A percentile compares a stretch with the other conserved stretches of the same genome.
Conservation (phyloP, 306 rosid species). For the Echinosophora koreensis region DNA sequence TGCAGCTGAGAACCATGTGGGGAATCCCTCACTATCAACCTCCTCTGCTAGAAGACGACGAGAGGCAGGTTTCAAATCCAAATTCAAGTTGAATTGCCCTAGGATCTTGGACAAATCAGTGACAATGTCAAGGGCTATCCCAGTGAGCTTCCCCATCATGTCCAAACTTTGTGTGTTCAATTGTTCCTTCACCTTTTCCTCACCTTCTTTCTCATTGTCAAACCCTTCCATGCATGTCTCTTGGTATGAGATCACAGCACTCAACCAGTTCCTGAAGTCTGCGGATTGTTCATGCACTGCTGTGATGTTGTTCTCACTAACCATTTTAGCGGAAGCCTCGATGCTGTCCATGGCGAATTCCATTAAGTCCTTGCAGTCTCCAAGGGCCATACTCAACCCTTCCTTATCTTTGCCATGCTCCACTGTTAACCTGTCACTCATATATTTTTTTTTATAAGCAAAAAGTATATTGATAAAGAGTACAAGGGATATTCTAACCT, state of each 20-base stretch:
- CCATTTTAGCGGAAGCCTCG: constrained; percentile 39
- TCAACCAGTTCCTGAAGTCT: constrained; percentile 77
- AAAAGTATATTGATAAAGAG: too few relatives aligned
- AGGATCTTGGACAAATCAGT: constrained; percentile 48
- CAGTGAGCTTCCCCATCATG: constrained; percentile 56
- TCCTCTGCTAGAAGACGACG: constrained; percentile 62
- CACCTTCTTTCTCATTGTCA: constrained; percentile 34
- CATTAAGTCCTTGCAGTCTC: constrained; percentile 76
- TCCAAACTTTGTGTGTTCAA: constrained; percentile 35
- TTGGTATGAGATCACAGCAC: constrained; percentile 66
- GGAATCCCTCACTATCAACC: constrained; percentile 54
- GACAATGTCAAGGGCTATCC: constrained; percentile 69
- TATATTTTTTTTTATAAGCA: constrained; percentile 32
- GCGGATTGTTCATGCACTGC: constrained; percentile 46
- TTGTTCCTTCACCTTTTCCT: constrained; percentile 35
- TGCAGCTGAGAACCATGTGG: constrained; percentile 62
- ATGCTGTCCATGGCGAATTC: constrained; percentile 61
- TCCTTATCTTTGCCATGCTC: constrained; percentile 47
- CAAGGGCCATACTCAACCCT: constrained; percentile 60
- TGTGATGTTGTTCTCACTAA: constrained; percentile 47
- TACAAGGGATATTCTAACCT: too few relatives aligned
- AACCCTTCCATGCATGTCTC: constrained; percentile 65
- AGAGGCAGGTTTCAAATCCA: constrained; percentile 51
- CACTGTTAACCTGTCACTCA: constrained; percentile 51
- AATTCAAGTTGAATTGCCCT: constrained; percentile 46